Conservation (phyloP, 345 rosid species). For the Cardiospermum halicacabum region DNA sequence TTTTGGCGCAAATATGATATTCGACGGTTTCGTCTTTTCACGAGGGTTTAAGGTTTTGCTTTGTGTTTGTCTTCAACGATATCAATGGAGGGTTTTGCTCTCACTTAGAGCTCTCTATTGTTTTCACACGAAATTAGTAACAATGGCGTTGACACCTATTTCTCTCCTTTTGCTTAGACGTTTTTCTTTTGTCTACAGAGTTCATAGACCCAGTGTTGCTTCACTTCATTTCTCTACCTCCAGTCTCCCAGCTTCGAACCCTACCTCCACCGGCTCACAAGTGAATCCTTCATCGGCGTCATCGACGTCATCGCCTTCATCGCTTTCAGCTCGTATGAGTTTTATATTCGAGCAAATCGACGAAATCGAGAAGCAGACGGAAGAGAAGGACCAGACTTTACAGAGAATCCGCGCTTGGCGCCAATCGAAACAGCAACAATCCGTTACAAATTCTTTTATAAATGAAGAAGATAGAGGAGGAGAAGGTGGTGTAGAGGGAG, state of each 20-base stretch:
- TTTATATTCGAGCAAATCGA: constrained; percentile 92
- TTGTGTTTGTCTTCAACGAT: not conserved
- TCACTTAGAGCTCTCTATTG: not conserved
- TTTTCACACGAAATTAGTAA: not conserved
- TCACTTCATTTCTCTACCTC: constrained; percentile 18
- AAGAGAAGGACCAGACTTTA: constrained; percentile 60
- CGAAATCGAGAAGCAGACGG: constrained; percentile 63
- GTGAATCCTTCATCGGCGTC: constrained; percentile 53
- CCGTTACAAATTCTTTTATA: not conserved
- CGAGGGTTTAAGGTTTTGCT: constrained; percentile 16
- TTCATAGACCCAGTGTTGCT: constrained; percentile 5
- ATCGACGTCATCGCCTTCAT: no score
- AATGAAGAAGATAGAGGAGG: constrained; percentile 12
- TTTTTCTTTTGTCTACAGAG: constrained; percentile 21
- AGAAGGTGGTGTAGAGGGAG: not conserved
- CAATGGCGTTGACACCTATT: constrained; percentile 38
- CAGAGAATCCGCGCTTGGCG: constrained; percentile 92
- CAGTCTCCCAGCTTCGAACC: constrained; percentile 22
- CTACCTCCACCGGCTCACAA: constrained; percentile 20
- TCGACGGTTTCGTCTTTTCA: not conserved
- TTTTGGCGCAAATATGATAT: not conserved
- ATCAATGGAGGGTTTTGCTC: constrained; percentile 21
- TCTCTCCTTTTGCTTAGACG: constrained; percentile 54
- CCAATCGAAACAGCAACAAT: constrained; percentile 46
- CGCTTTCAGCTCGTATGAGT: constrained; percentile 89